These are phyloP conservation scores for Gaultheria prostrata DNA, from an alignment of 148 eudicot species.

Conservation along the genomic window DNA sequence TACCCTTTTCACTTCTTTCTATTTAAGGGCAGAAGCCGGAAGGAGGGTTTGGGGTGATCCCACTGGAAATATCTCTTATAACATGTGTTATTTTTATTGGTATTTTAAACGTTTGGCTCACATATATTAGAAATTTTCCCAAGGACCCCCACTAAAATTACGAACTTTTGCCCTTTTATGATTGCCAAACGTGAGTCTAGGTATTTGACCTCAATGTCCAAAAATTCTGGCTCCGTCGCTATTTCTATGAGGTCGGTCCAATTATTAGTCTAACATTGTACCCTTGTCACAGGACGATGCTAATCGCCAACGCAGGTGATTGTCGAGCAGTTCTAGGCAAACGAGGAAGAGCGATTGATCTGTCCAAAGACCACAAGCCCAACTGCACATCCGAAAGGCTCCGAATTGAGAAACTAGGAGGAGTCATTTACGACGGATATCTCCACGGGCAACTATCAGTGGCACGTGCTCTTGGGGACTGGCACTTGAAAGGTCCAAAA, in stretches of 20 bases:
- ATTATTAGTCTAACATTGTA: background rate
- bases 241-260: background rate
- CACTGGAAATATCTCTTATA: background rate
- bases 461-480: constrained; percentile 61
- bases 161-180: background rate
- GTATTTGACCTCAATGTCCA: background rate
- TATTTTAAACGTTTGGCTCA: background rate
- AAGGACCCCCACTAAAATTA: background rate
- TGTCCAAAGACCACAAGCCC: constrained; percentile 69
- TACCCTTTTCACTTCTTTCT: background rate
- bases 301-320: constrained; percentile 62
- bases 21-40: background rate
- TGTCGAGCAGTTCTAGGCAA: constrained; percentile 60
- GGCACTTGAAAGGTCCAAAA: constrained; percentile 65
- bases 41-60: background rate
- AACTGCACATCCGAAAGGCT: constrained; percentile 49
- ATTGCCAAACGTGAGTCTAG: background rate
- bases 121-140: background rate
- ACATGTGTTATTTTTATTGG: background rate
- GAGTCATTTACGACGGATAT: constrained; percentile 56
- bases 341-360: constrained; percentile 58
- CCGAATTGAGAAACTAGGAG: constrained; percentile 56
- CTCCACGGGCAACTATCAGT: constrained; percentile 61
- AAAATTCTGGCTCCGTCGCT: background rate
- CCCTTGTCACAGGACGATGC: constrained; percentile 35